Percentiles rank a stretch among this genome's conserved stretches.
These are phyloP conservation scores for Pseudocercospora fijiensis DNA, from an alignment of 2,329 filamentous ascomycete species.

Conservation along the genomic window DNA sequence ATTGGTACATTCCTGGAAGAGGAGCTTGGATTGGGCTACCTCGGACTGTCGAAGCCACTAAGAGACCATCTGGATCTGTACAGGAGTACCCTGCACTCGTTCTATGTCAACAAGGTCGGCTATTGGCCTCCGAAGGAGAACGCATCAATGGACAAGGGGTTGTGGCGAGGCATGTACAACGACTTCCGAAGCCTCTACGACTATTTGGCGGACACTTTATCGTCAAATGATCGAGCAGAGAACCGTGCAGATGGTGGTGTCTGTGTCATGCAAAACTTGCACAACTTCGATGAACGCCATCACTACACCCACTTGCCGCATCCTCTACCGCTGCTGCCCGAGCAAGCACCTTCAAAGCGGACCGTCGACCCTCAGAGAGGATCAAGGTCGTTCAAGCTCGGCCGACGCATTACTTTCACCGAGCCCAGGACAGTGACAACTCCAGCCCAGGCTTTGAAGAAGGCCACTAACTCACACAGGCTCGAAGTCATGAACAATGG, in stretches of 20 bases:
- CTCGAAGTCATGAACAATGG: constrained; percentile 41
- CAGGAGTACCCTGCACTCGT: constrained; percentile 64
- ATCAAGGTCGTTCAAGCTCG: constrained; percentile 13
- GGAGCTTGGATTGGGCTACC: constrained; percentile 64
- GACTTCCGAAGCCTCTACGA: constrained; percentile 73
- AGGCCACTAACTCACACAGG: constrained; percentile 50
- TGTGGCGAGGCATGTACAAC: constrained; percentile 61
- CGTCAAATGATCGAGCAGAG: constrained; percentile 33
- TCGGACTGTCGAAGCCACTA: constrained; percentile 63
- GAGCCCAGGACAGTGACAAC: constrained; percentile 34
- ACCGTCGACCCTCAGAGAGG: constrained; percentile 30
- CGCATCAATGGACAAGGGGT: constrained; percentile 56
- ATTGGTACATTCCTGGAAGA: constrained; percentile 69
- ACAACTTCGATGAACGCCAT: constrained; percentile 64
- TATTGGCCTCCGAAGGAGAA: constrained; percentile 65
- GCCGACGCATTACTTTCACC: constrained; percentile 5
- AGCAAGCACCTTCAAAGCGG: constrained; percentile 32
- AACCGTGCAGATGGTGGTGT: constrained; percentile 59
- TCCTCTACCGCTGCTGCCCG: constrained; percentile 66
- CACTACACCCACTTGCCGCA: constrained; percentile 61
- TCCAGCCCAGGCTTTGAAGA: constrained; percentile 53
- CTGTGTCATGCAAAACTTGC: constrained; percentile 66
- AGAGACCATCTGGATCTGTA: constrained; percentile 71
- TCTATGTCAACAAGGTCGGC: constrained; percentile 66
- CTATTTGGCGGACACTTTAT: constrained; percentile 65